These are phyloP conservation scores for Phalaenopsis hybrid DNA, from an alignment of 116 monocot genomes.

Conservation along the genomic window DNA sequence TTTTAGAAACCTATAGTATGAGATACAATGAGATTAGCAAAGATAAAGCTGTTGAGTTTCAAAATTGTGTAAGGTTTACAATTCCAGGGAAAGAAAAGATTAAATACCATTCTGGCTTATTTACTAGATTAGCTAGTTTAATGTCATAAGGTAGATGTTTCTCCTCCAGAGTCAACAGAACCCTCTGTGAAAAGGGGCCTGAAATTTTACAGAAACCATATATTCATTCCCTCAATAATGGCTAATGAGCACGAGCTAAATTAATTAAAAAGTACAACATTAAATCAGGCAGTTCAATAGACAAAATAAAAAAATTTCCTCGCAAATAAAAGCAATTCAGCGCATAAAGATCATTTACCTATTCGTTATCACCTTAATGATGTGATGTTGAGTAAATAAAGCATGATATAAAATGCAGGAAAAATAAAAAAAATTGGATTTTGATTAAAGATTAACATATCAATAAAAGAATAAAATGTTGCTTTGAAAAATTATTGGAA, in stretches of 20 bases:
- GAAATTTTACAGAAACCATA: conserved; percentile 11
- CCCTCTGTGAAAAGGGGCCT: conserved; percentile 90
- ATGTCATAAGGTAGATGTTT: conserved; percentile 68
- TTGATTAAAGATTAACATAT: too few relatives aligned
- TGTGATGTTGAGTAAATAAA: background rate
- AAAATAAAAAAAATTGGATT: too few relatives aligned
- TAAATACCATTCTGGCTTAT: conserved; percentile 83
- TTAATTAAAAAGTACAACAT: background rate
- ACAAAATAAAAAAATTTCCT: background rate
- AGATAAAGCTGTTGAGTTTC: background rate
- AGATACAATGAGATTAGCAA: background rate
- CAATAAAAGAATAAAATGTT: too few relatives aligned
- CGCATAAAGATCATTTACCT: background rate
- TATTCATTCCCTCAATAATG: background rate
- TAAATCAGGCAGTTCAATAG: background rate
- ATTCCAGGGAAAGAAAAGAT: background rate
- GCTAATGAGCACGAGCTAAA: background rate
- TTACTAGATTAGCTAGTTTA: conserved; percentile 63
- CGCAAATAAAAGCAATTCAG: background rate
- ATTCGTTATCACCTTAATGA: background rate
- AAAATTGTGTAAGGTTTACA: background rate
- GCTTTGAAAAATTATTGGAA: too few relatives aligned
- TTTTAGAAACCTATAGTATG: conserved; percentile 56
- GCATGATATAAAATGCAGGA: too few relatives aligned
- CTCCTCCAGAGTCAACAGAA: conserved; percentile 82